Evolutionary conservation across 192 early-diverging fungal genomes (phyloP), one percentile per base, ranked within the genome.

Genomic region (Ambispora gerdemannii): DNA sequence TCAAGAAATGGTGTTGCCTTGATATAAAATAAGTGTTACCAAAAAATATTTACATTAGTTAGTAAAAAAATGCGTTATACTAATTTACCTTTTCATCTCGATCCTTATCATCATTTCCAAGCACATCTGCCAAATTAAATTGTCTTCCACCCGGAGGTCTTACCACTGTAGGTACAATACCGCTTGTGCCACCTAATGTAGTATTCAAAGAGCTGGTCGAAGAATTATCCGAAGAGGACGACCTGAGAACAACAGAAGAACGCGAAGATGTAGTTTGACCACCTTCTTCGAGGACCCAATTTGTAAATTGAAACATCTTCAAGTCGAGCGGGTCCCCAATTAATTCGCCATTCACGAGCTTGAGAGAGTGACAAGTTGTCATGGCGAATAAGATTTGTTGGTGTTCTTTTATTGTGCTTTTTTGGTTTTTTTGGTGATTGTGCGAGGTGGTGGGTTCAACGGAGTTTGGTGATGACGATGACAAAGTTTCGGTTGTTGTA

Each of bases 251-350:
- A 28, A 6, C 3, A 60, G 4, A 33, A 11, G 55, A 30, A 28
- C 30, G 27, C 15, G 11, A 2, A 25, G 43, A 70, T 24, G 13
- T 49, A 43, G 51, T 77, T 53, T 77, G 71, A 35, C 87, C 91
- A 59, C 88, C 89, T 77, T 99, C 95, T 67, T 98, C 96, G 27
- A 98, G 76, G 36, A 91, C 77, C 96, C 95, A 99, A 2, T 84
- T 84, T 0, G 93, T 97, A 61, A 95, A 95, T 58, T 96, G 90
- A 82, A 99, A 96, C 96, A 99, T 98, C 76, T 93, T 95, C 35
- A 97, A 70, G 76, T 99, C 98, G 62, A 99, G 82, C 3, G 96
- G 96, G 76, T 98, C 96, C 17, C 98, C 98, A 31, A 98, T 86
- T 3, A 92, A 80, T 65, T 90, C 84, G n/a, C 91, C 93, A 30